Conservation (phyloP, 2,329 filamentous ascomycete genomes). For the Fusarium anthophilum region DNA sequence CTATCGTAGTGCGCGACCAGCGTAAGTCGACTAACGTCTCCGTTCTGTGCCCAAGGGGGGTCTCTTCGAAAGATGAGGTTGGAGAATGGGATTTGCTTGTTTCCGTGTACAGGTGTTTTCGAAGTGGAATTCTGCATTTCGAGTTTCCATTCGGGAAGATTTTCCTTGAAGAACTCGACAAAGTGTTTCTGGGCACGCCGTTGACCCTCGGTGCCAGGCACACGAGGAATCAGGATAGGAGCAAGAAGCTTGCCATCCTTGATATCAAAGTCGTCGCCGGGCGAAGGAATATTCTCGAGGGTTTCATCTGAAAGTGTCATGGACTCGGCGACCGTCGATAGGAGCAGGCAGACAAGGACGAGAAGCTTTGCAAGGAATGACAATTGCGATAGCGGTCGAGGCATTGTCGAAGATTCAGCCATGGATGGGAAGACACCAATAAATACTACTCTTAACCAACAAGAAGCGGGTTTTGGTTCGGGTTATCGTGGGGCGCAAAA, state of each 20-base stretch:
- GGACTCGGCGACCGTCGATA: constrained; percentile 50
- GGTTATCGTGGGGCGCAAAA: constrained; percentile 33
- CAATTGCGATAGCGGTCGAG: constrained; percentile 24
- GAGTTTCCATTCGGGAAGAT: constrained; percentile 82
- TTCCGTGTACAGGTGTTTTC: constrained; percentile 79
- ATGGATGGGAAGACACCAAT: constrained; percentile 25
- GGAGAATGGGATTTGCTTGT: constrained; percentile 78
- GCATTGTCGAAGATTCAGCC: constrained; percentile 31
- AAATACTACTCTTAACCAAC: constrained; percentile 30
- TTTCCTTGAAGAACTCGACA: constrained; percentile 77
- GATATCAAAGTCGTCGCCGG: constrained; percentile 81
- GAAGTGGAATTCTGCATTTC: constrained; percentile 91
- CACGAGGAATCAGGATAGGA: constrained; percentile 87
- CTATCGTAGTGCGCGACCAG: constrained; percentile 96
- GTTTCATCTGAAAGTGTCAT: constrained; percentile 76
- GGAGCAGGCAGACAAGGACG: constrained; percentile 29
- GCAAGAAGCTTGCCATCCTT: constrained; percentile 78
- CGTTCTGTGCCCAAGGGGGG: constrained; percentile 79
- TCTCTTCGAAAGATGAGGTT: constrained; percentile 90
- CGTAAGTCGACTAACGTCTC: constrained; percentile 82
- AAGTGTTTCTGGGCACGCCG: constrained; percentile 81
- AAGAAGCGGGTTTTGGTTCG: constrained; percentile 30
- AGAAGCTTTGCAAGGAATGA: constrained; percentile 30
- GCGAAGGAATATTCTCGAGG: constrained; percentile 75
- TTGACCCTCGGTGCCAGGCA: constrained; percentile 85